Evolutionary conservation across 2,329 filamentous ascomycete genomes (phyloP), one percentile per base, ranked within the genome.

Genomic region (Hypoxylon rubiginosum): DNA sequence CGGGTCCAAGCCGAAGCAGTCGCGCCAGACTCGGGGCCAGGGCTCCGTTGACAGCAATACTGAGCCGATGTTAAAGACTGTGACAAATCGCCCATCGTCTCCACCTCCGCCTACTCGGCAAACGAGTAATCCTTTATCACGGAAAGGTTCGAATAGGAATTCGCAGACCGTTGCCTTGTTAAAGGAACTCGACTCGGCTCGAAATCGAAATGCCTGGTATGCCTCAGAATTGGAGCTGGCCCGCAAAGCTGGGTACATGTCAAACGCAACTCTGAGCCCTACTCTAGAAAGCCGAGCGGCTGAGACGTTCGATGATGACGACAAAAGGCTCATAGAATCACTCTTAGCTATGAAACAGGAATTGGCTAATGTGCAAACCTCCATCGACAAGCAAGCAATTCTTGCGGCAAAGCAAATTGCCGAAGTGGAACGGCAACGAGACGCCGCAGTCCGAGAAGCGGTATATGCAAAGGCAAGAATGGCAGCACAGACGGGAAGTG

Each of bases 191-290:
- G 95, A 99, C 76, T 85, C 89, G 8, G 87, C 91, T 3, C 92
- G 93, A 74, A 96, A 91, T 75, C 89, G 92, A 55, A 98, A 97
- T 79, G 95, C 95, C 0, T 99, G 96, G 96, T 97, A 97, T 79
- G 93, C 94, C 7, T 97, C 95, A 0, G 96, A 99, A 79, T 84
- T 99, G 49, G 93, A 97, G 62, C 83, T 99, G 68, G 97, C 96
- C 6, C 90, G 92, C 53, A 97, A 97, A 79, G 89, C 93, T 43
- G 96, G 96, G 4, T 99, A 98, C 75, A 86, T 89, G 6, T 87
- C 92, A 15, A 93, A 88, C 67, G 83, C 89, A 2, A 89, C 90
- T 0, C 86, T 89, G 26, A 92, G 88, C 74, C 90, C 93, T 13
- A 85, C 89, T 0, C 83, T 97, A 24, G 95, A 98, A 68, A 90